A percentile compares a stretch with the other conserved stretches of the same genome.
phyloP scores from a whole-genome alignment of 805 yeast genomes.

The Yarrowia sp. region DNA sequence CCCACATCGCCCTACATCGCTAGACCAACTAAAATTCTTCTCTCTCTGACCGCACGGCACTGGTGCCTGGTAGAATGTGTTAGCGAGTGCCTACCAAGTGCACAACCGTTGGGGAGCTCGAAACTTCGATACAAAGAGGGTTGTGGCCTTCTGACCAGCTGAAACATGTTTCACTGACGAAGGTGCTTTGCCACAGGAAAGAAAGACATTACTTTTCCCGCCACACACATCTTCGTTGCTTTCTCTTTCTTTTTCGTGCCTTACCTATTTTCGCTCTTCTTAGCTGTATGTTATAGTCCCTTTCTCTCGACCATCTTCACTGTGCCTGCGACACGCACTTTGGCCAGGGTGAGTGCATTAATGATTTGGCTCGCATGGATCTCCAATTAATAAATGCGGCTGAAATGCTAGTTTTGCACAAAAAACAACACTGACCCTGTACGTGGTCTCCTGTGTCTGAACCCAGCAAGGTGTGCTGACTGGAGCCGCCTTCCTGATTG shows the following conservation, averaged over 20 bases:
- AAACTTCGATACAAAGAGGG: not conserved
- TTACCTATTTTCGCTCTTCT: no score
- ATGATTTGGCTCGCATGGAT: conserved; percentile 21
- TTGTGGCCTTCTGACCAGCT: not conserved
- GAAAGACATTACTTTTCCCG: no score
- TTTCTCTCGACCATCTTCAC: no score
- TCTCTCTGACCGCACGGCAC: not conserved
- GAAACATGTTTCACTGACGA: conserved; percentile 3
- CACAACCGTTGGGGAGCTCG: conserved; percentile 8
- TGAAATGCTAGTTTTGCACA: conserved; percentile 14
- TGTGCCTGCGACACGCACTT: not conserved
- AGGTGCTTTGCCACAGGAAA: no score
- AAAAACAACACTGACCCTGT: not conserved
- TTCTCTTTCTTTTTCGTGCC: no score
- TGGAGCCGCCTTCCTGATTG: not conserved
- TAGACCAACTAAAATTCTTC: no score
- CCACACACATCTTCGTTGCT: not conserved
- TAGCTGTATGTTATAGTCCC: no score
- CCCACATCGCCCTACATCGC: no score
- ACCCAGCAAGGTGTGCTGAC: not conserved
- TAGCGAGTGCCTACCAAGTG: not conserved
- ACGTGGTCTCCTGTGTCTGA: no score
- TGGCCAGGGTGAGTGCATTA: conserved; percentile 9
- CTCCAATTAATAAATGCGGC: conserved; percentile 20
- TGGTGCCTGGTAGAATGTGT: not conserved